Evolutionary conservation across 2,329 filamentous ascomycete genomes (phyloP).

Genomic region (Trichoderma lentiforme): DNA sequence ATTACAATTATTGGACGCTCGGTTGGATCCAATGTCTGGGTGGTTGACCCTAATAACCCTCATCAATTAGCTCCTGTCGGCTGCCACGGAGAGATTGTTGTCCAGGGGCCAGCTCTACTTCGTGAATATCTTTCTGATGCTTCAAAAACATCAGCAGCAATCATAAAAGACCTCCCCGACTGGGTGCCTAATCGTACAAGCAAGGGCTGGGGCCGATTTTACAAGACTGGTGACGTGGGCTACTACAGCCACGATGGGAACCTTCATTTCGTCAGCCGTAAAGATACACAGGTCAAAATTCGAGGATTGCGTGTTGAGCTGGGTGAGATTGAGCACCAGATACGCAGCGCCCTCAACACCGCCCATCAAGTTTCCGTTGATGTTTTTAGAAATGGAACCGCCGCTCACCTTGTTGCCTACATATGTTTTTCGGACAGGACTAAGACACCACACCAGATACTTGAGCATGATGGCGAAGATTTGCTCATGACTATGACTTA

Average conservation of each 20-base stretch:
- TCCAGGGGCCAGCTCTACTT: slow-evolving; percentile 8
- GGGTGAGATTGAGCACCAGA: slow-evolving; percentile 18
- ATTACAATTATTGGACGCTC: not conserved
- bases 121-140: slow-evolving; percentile 17
- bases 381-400: not conserved
- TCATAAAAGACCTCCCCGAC: not conserved
- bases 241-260: not conserved
- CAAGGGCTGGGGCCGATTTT: slow-evolving; percentile 1
- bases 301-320: slow-evolving; percentile 7
- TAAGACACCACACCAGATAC: not conserved
- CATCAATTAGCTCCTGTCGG: not conserved
- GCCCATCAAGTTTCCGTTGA: slow-evolving; percentile 11
- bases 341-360: not conserved
- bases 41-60: slow-evolving; percentile 7
- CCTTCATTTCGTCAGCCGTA: not conserved
- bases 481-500: not conserved
- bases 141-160: not conserved
- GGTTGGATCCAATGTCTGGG: slow-evolving; percentile 12
- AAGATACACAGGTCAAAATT: slow-evolving; percentile 11
- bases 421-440: not conserved
- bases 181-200: not conserved
- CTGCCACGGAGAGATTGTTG: not conserved
- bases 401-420: slow-evolving; percentile 3
- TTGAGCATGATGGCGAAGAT: not conserved
- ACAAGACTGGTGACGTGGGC: slow-evolving; percentile 13